Conservation (phyloP, 768 basidiomycete species). For the Pilatotrama ljubarskyi region DNA sequence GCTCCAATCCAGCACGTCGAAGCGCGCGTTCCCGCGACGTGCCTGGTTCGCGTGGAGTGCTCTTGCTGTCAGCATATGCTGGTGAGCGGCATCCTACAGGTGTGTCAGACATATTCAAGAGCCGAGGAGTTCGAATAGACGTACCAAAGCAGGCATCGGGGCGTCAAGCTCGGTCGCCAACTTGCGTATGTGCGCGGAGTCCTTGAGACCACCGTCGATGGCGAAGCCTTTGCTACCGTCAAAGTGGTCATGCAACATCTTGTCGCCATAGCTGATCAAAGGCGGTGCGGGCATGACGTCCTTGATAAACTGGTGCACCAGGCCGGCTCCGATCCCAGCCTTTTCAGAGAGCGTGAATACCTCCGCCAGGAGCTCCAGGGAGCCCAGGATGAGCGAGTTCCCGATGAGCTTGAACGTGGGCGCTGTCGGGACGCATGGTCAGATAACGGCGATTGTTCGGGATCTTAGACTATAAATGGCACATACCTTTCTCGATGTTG, state of each 20-base stretch:
- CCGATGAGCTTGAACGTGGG: slow-evolving; percentile 77
- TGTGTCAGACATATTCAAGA: background rate
- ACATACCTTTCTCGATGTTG: slow-evolving; percentile 77
- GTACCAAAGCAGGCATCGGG: slow-evolving; percentile 63
- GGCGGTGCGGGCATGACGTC: slow-evolving; percentile 38
- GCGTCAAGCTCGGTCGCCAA: slow-evolving; percentile 64
- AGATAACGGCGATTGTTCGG: background rate
- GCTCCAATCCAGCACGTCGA: slow-evolving; percentile 79
- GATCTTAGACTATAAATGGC: background rate
- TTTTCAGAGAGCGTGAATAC: slow-evolving; percentile 84
- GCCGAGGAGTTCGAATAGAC: background rate
- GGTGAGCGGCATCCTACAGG: slow-evolving; percentile 60
- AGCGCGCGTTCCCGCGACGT: slow-evolving; percentile 46
- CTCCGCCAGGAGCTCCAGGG: slow-evolving; percentile 78
- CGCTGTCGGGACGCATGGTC: slow-evolving; percentile 38
- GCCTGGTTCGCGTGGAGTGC: slow-evolving; percentile 59
- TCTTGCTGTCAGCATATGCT: slow-evolving; percentile 76
- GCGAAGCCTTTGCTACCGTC: slow-evolving; percentile 74
- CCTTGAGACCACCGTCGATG: slow-evolving; percentile 87
- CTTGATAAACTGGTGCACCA: slow-evolving; percentile 57
- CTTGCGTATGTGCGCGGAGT: slow-evolving; percentile 74
- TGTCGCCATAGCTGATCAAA: slow-evolving; percentile 57
- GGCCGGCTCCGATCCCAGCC: slow-evolving; percentile 69
- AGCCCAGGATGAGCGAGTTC: slow-evolving; percentile 76
- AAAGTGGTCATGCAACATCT: slow-evolving; percentile 74